These are phyloP conservation scores for Rutstroemia sp. DNA, from an alignment of 2,329 filamentous ascomycete species.

Conservation along the genomic window DNA sequence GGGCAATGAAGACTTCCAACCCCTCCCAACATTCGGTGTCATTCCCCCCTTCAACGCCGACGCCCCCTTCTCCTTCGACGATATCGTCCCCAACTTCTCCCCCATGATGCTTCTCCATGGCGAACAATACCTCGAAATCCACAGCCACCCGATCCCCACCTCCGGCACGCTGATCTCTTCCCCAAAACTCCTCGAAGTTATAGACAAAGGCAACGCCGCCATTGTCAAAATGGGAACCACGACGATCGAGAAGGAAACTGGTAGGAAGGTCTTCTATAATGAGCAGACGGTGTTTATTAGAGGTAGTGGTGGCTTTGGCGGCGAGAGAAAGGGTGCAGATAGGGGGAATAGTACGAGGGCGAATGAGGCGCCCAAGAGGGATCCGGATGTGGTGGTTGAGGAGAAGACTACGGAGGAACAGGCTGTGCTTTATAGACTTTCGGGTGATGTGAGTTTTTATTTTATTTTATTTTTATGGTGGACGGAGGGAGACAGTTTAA, in stretches of 20 bases:
- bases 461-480: no score
- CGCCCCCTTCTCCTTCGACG: conserved; percentile 69
- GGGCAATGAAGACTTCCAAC: conserved; percentile 85
- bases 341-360: conserved; percentile 73
- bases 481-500: no score
- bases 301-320: conserved; percentile 84
- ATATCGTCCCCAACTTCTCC: conserved; percentile 90
- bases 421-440: conserved; percentile 86
- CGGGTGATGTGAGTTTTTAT: conserved; percentile 69
- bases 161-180: conserved; percentile 67
- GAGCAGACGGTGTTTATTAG: conserved; percentile 90
- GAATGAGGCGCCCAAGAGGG: conserved; percentile 70
- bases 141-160: conserved; percentile 86
- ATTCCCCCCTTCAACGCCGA: conserved; percentile 87
- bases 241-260: conserved; percentile 77
- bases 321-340: conserved; percentile 67
- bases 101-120: conserved; percentile 99
- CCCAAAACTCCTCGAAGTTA: conserved; percentile 80
- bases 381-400: conserved; percentile 76
- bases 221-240: conserved; percentile 73
- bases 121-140: conserved; percentile 95
- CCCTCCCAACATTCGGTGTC: conserved; percentile 90
- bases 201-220: conserved; percentile 90
- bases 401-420: conserved; percentile 84
- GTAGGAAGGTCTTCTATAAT: conserved; percentile 94